Percentiles rank a stretch among this genome's conserved stretches.
phyloP scores from a whole-genome alignment of 2,329 filamentous ascomycete genomes.

The Nemania bipapillata region DNA sequence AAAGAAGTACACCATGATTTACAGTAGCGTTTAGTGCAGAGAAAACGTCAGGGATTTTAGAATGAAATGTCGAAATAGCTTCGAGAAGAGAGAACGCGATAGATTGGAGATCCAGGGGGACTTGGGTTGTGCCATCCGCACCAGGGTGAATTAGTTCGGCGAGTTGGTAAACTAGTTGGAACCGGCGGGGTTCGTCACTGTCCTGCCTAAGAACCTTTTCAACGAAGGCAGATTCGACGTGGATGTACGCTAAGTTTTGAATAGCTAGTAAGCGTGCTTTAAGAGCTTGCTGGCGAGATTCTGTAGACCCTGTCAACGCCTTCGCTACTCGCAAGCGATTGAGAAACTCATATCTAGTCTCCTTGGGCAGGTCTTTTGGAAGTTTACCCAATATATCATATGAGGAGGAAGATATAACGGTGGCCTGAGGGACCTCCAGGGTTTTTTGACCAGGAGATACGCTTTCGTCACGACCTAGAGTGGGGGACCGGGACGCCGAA shows the following conservation, averaged over 20 bases:
- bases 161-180: conserved; percentile 91
- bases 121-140: conserved; percentile 71
- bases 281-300: conserved; percentile 78
- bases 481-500: conserved; percentile 53
- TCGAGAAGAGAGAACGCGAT: conserved; percentile 84
- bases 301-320: conserved; percentile 73
- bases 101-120: conserved; percentile 82
- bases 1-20: conserved; percentile 94
- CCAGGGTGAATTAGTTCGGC: conserved; percentile 90
- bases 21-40: conserved; percentile 94
- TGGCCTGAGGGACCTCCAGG: conserved; percentile 72
- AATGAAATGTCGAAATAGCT: conserved; percentile 81
- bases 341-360: conserved; percentile 84
- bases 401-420: conserved; percentile 63
- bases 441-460: conserved; percentile 64
- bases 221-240: conserved; percentile 82
- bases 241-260: conserved; percentile 90
- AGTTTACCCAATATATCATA: conserved; percentile 67
- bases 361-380: conserved; percentile 73
- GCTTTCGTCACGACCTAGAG: conserved; percentile 54
- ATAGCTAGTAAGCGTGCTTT: conserved; percentile 86
- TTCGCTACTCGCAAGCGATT: conserved; percentile 85
- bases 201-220: conserved; percentile 89
- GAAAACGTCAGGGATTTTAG: conserved; percentile 82
- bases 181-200: conserved; percentile 84